Evolutionary conservation across 2,329 filamentous ascomycete genomes (phyloP), one percentile per base, ranked within the genome.

Genomic region (Aspergillus hortae): DNA sequence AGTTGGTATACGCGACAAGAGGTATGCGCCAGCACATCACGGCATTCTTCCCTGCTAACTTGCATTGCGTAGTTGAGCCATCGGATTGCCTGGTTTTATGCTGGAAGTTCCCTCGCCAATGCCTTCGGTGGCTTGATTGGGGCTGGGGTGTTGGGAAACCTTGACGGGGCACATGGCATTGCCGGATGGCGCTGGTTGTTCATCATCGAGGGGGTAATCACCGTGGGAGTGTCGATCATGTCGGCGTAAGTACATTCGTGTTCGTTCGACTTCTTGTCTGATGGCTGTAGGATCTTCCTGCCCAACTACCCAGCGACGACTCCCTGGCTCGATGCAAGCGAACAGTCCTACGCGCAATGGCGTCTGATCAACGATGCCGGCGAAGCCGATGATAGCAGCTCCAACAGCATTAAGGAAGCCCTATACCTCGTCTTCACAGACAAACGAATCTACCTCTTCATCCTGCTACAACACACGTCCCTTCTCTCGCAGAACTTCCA

Each of bases 1-100:
- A 85, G 85, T 64, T 87, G 83, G 82, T 88, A 88, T 64, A 87
- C 84, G 0, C 76, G 83, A 44, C 76, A 79, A 40, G 81, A 84
- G 66, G 61, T 63, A 51, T 25, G 10, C 23, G 15, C 12, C 7
- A 17, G 7, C 7, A 75, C 77, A 41, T 49, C 78, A 2, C 75
- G 78, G 75, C 72, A 68, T 4, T 75, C 6, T 6, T 10, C 27
- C 10, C 27, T 30, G 27, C 10, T 30, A 30, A 30, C 27, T 1
- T 4, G 7, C 7, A 1, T 30, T 30, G 6, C 7, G 2, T 41
- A 82, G 57, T 60, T 80, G 38, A 73, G 74, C 6, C 64, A 73
- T 38, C 67, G 77, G 1, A 77, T 78, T 48, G 73, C 77, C 5
- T 74, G 74, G 65, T 74, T 79, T 44, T 80, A 78, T 48, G 69